Evolutionary conservation across 169 alveolate species (phyloP).

Genomic region (Plasmodium sp.): DNA sequence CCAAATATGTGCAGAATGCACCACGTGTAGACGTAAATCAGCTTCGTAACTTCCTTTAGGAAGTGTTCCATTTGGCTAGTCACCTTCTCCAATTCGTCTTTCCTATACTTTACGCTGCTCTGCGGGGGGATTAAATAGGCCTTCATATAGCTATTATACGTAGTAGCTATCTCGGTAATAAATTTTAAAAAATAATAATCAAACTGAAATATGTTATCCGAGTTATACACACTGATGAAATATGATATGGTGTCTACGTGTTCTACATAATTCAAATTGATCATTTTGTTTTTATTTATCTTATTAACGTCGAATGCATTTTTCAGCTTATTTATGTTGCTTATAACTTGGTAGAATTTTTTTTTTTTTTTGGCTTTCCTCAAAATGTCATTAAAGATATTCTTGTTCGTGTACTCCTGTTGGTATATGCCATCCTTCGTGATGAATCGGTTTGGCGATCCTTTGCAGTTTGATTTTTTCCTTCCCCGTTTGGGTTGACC

Average conservation of each 20-base stretch:
- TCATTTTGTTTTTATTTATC: constrained; percentile 38
- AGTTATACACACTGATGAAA: constrained; percentile 51
- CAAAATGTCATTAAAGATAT: constrained; percentile 43
- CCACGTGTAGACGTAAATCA: constrained; percentile 60
- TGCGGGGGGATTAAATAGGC: constrained; percentile 3
- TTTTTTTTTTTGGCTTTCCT: constrained; percentile 47
- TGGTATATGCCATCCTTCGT: not conserved
- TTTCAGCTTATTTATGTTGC: constrained; percentile 31
- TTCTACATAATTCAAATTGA: constrained; percentile 37
- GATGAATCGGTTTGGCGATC: not conserved
- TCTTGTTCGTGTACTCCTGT: constrained; percentile 25
- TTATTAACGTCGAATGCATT: constrained; percentile 34
- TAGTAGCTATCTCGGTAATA: constrained; percentile 44
- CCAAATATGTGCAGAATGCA: constrained; percentile 64
- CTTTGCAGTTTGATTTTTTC: not conserved
- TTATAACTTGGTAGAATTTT: constrained; percentile 29
- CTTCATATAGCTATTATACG: constrained; percentile 61
- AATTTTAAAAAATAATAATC: constrained; percentile 70
- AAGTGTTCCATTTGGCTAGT: not conserved
- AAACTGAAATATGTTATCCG: constrained; percentile 60
- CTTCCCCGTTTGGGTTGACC: not conserved
- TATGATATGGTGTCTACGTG: constrained; percentile 51
- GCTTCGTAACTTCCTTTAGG: constrained; percentile 40
- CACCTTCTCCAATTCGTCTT: not conserved
- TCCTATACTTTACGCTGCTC: not conserved